Base-by-base conservation (phyloP, 768 basidiomycete genomes). In the Zangia roseola region DNA sequence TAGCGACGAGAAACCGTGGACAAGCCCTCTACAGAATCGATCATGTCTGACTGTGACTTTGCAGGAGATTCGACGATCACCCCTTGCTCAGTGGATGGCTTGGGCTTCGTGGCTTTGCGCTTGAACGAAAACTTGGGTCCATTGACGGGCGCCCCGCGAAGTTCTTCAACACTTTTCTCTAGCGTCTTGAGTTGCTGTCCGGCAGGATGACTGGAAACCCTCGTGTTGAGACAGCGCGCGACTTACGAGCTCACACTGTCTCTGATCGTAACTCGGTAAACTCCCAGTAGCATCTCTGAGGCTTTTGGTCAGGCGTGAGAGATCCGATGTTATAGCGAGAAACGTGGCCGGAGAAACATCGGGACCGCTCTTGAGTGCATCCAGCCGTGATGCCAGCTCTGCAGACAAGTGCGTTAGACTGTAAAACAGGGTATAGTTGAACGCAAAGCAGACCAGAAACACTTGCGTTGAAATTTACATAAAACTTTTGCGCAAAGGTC, bases 91-190 rank as follows among this genome's bases (percentile, higher is more conserved):
- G 34, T n/a, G 13, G 54, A 34, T 6, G 30, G 26, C 23, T 55
- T 59, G 8, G 59, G n/a, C 43, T 66, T 48, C n/a, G 65, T 57
- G 3, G 57, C 51, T 50, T 69, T 78, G 6, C 76, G 73, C 54
- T 83, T 89, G 74, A 93, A 85, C 2, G 77, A 62, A 57, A 93
- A 94, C 51, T 81, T 88, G 1, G 82, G 59, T 58, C 81, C 82
- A 2, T 78, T 72, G 10, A 66, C 58, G 3, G 72, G 65, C 6
- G 73, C 62, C 4, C 70, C 61, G 17, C 83, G 74, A 7, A 86
- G 64, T 1, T 71, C 69, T 47, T 85, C 78, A 3, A 89, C 53
- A 10, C 70, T 62, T 45, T 69, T 71, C 63, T 89, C 88, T 10
- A 91, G 63, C 5, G 65, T 65, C 60, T 80, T 83, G 47, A 91